These are phyloP conservation scores for Pseudozyma pruni DNA, from an alignment of 1,284 basidiomycete genomes.

Conservation along the genomic window DNA sequence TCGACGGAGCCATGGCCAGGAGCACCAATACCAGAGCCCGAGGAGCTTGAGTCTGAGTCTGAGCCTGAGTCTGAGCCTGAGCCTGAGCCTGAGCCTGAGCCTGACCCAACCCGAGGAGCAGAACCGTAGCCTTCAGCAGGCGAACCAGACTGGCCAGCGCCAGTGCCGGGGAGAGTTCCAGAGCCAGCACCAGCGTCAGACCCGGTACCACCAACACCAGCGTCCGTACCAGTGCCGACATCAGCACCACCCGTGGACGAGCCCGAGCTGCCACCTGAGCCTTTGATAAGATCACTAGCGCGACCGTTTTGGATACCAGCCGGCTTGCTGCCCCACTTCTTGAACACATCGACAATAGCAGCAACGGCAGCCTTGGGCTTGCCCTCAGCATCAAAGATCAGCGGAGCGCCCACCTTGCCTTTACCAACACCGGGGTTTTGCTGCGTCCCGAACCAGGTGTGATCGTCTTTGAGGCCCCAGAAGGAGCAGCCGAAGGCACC, in stretches of 20 bases:
- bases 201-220: constrained; percentile 1
- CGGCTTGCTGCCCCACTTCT: constrained; percentile 45
- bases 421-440: constrained; percentile 10
- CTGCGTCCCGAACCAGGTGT: constrained; percentile 41
- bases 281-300: constrained; percentile 10
- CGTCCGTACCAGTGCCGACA: constrained; percentile 1
- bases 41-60: constrained; percentile 3
- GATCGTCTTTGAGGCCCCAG: constrained; percentile 26
- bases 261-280: not conserved
- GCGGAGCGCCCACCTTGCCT: constrained; percentile 28
- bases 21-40: constrained; percentile 8
- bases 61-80: constrained; percentile 8
- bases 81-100: constrained; percentile 7
- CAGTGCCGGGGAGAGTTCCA: not conserved
- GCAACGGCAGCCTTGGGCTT: constrained; percentile 42
- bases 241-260: not conserved
- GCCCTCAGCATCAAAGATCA: constrained; percentile 36
- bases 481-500: constrained; percentile 32
- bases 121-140: constrained; percentile 1
- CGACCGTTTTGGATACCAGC: constrained; percentile 35
- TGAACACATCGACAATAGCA: constrained; percentile 46
- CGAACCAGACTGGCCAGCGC: not conserved
- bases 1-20: constrained; percentile 3
- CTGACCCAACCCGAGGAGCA: not conserved
- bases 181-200: constrained; percentile 1